Evolutionary conservation across 2,329 filamentous ascomycete species (phyloP), one percentile per base, ranked within the genome.

Genomic region (Aspergillus sp.): DNA sequence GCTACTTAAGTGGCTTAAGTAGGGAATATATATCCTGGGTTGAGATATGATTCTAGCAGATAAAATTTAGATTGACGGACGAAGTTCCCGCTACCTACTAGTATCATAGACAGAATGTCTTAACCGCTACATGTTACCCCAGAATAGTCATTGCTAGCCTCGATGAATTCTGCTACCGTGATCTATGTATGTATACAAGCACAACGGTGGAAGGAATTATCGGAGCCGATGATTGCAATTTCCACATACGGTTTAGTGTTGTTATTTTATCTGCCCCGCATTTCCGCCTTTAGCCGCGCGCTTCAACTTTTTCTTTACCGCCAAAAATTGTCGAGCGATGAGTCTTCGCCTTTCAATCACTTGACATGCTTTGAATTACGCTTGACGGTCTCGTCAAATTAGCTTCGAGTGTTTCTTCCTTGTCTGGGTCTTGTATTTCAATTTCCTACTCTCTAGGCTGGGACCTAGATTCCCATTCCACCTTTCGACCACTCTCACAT

Each of bases 11-110:
- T 53, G 44, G 56, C 18, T 56, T 48, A 39, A 56, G 59, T 61
- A 61, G 39, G 53, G 58, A 63, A 63, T 64, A 64, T 64, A 63
- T 64, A 62, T 60, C 47, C 53, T 53, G 57, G 34, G 49, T 48
- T 51, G 26, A 30, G 11, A 3, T 15, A 20, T 4, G 5, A 1
- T 45, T 24, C 3, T 17, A 15, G 49, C 30, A 36, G 43, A 36
- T 20, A 45, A 30, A 30, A 30, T 30, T 4, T 39, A 24, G 36
- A 30, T 22, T 41, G 48, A 17, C 11, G 18, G 18, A 42, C 12
- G 7, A 5, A 20, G 6, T 11, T 42, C 20, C 36, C 36, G 9
- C 17, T 15, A n/a, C 36, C 17, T 17, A 17, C 36, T n/a, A 39
- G 36, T 39, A 39, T 9, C 36, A 5, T 11, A 30, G 26, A 11